These are phyloP conservation scores for Pseudogymnoascus sp. DNA, from an alignment of 2,329 filamentous ascomycete genomes.

Conservation along the genomic window DNA sequence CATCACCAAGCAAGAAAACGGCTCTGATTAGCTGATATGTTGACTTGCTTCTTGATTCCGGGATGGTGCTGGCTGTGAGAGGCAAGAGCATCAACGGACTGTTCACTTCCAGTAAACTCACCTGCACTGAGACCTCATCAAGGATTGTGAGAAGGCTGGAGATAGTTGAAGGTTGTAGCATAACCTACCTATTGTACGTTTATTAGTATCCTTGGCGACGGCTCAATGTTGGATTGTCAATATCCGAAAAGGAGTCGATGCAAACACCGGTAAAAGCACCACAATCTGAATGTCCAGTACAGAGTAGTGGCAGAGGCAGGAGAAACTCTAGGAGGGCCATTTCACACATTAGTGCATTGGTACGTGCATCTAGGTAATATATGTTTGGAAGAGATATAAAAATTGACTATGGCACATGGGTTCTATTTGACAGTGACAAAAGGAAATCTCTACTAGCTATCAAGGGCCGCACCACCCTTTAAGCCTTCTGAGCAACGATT, in stretches of 20 bases:
- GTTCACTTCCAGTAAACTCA: background rate
- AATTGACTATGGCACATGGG: slow-evolving; percentile 12
- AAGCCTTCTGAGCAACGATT: slow-evolving; percentile 12
- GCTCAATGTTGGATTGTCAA: background rate
- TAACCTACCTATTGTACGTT: background rate
- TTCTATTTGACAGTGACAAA: slow-evolving; percentile 11
- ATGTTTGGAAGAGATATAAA: slow-evolving; percentile 6
- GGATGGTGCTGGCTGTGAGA: background rate
- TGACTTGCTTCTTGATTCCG: background rate
- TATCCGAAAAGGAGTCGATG: background rate
- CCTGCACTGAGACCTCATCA: background rate
- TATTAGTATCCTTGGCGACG: no score
- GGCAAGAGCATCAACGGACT: background rate
- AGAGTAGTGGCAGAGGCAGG: background rate
- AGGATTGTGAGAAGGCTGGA: background rate
- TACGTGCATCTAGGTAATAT: background rate
- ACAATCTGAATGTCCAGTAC: background rate
- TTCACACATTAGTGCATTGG: background rate
- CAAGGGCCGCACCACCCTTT: background rate
- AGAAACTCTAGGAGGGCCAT: background rate
- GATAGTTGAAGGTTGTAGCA: background rate
- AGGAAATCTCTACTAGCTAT: slow-evolving; percentile 10
- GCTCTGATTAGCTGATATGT: background rate
- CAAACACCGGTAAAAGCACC: background rate
- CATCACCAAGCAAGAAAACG: background rate